Base-by-base conservation (phyloP, 2,329 filamentous ascomycete species). In the Niveomyces coronatus region DNA sequence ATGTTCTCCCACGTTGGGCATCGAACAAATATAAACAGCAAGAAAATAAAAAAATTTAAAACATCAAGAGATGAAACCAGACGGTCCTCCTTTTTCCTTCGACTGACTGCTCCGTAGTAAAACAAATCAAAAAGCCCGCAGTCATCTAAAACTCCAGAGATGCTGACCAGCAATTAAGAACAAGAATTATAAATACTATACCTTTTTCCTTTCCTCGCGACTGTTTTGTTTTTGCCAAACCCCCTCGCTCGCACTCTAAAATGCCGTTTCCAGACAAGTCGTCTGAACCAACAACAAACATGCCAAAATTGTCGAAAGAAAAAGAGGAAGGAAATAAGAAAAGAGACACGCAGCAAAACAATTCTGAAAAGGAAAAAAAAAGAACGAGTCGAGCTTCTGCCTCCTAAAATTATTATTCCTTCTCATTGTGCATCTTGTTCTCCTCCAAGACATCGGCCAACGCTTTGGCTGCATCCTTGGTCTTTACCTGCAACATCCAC, bases 401-500 rank as follows among this genome's bases (percentile, higher is more conserved):
- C n/a, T n/a, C 37, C 15, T 24, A 31, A 18, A 31, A 58, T 55
- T 55, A 40, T 30, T 40, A 57, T 50, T 56, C 66, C 49, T 67
- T 64, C 56, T 76, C 76, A 49, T 76, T 75, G 41, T 69, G 64
- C 40, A 60, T 55, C 60, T 77, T 77, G 49, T 74, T 56, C 45
- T 65, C 59, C 55, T 76, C 71, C 51, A 76, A 44, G 3, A 60
- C 62, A 13, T 56, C 56, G 1, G 70, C 69, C 28, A 85, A 56
- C 34, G 65, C 62, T 48, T 66, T 61, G 10, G 79, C 71, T 29
- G 77, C 50, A 24, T 73, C 68, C 45, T 68, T 64, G 3, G 78
- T 79, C 63, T 82, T 85, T 33, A 85, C 74, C 53, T 80, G 76
- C 13, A 87, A 58, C 53, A 81, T 71, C 79, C 79, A 88, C 4